Evolutionary conservation across 768 basidiomycete species (phyloP).

Genomic region (Mycena polygramma): DNA sequence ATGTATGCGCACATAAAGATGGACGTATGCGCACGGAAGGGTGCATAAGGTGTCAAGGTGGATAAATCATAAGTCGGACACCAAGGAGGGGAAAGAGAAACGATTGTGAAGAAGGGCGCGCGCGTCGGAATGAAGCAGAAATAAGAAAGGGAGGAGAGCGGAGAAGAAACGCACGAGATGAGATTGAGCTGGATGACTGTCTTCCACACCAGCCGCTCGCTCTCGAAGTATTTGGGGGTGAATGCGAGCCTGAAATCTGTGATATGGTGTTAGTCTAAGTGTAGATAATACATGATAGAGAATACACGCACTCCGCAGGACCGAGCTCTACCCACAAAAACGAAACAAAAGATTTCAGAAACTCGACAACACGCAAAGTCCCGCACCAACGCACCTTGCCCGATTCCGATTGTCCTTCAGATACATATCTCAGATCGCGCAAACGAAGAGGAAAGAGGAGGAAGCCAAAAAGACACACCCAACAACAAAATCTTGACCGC

Average conservation of each 20-base stretch:
- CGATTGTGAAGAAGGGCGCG: too few relatives aligned
- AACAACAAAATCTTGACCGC: conserved; percentile 56
- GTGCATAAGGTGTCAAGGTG: too few relatives aligned
- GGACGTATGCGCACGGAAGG: too few relatives aligned
- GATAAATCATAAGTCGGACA: too few relatives aligned
- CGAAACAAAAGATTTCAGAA: conserved; percentile 1
- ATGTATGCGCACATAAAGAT: too few relatives aligned
- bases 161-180: conserved; percentile 51
- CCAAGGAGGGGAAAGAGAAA: too few relatives aligned
- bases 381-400: conserved; percentile 54
- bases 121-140: too few relatives aligned
- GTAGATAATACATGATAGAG: too few relatives aligned
- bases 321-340: conserved; percentile 32
- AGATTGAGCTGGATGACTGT: conserved; percentile 67
- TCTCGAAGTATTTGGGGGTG: conserved; percentile 59
- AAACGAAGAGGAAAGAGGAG: too few relatives aligned
- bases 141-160: too few relatives aligned
- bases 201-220: conserved; percentile 61
- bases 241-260: conserved; percentile 66
- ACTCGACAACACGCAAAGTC: too few relatives aligned
- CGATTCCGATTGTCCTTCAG: conserved; percentile 54
- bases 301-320: conserved; percentile 31
- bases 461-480: conserved; percentile 39
- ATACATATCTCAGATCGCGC: background rate
- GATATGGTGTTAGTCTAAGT: background rate